Base-by-base conservation (phyloP, 176 grass and related monocot species). In the Saccharum spontaneum region DNA sequence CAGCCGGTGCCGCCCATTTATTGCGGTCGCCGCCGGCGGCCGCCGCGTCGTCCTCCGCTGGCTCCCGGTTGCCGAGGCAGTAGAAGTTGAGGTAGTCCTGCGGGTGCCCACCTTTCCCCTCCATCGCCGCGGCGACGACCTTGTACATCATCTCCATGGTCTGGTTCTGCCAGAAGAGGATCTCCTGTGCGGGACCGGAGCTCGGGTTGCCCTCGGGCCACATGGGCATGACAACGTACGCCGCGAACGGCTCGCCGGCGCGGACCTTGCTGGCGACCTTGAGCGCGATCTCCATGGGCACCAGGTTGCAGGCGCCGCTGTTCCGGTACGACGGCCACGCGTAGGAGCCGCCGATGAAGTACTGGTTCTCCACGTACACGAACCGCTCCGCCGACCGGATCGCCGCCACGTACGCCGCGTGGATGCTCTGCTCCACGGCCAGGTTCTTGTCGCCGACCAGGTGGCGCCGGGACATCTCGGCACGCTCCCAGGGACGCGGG, bases 81-180 rank as follows among this genome's bases (percentile, higher is more conserved):
- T 95, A 95, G 88, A 98, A 98, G 67, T 94, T 98, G 40, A 95
- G 91, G 69, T 90, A 94, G 30, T 95, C 75, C 84, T 73, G 80
- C 3, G 96, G 93, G 69, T 82, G 87, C 1, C 41, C 49, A 18
- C 49, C 0, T 52, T 2, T 52, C 5, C 49, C 49, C 1, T 5
- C 48, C 1, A 52, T 7, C 16, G 55, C 86, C 5, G 0, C 0
- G 0, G 80, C 91, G 37, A 95, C 64, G 4, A 95, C 78, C 43
- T n/a, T 5, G 91, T 98, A 98, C 93, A 95, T 98, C 89, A 76
- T 91, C 85, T 83, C 75, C 70, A 98, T 92, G 43, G 95, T 98
- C 79, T 95, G 89, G 0, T 63, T 69, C 95, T 95, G 90, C 91
- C 87, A 92, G 77, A 36, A 89, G n/a, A 92, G 91, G 45, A 89